These are phyloP conservation scores for Amanita thiersii DNA, from an alignment of 768 basidiomycete species.

Conservation along the genomic window DNA sequence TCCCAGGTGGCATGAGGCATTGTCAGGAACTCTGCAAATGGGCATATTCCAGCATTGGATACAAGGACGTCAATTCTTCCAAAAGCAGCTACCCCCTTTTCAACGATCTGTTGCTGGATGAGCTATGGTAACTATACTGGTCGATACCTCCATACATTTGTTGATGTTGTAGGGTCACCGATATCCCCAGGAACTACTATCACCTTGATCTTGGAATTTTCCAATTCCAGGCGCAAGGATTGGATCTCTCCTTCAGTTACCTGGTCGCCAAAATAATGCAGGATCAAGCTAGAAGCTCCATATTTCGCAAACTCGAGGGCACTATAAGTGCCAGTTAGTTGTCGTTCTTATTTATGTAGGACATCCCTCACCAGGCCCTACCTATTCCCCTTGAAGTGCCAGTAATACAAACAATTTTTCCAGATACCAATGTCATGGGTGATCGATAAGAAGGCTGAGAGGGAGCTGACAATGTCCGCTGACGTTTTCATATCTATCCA, in stretches of 20 bases:
- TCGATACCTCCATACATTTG: constrained; percentile 29
- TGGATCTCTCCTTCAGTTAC: constrained; percentile 42
- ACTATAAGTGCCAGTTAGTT: no score
- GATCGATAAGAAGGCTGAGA: background rate
- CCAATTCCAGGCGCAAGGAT: constrained; percentile 38
- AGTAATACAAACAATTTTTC: constrained; percentile 64
- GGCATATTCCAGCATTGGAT: constrained; percentile 59
- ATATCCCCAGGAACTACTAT: constrained; percentile 61
- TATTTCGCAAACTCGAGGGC: constrained; percentile 58
- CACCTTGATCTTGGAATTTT: constrained; percentile 27
- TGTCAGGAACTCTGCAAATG: constrained; percentile 66
- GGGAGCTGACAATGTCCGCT: no score
- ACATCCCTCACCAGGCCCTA: constrained; percentile 40
- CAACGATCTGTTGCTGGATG: constrained; percentile 44
- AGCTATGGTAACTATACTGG: background rate
- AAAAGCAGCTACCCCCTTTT: constrained; percentile 49
- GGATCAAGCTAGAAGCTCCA: constrained; percentile 52
- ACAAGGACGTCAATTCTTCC: constrained; percentile 51
- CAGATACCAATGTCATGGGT: constrained; percentile 33
- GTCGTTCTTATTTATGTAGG: no score
- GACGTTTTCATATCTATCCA: no score
- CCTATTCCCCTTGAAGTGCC: constrained; percentile 73
- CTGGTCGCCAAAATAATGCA: constrained; percentile 62
- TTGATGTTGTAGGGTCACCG: constrained; percentile 44
- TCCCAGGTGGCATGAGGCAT: constrained; percentile 61